A percentile compares a stretch with the other conserved stretches of the same genome.
These are phyloP conservation scores for Canavalia gladiata DNA, from an alignment of 306 rosid species.

Conservation along the genomic window DNA sequence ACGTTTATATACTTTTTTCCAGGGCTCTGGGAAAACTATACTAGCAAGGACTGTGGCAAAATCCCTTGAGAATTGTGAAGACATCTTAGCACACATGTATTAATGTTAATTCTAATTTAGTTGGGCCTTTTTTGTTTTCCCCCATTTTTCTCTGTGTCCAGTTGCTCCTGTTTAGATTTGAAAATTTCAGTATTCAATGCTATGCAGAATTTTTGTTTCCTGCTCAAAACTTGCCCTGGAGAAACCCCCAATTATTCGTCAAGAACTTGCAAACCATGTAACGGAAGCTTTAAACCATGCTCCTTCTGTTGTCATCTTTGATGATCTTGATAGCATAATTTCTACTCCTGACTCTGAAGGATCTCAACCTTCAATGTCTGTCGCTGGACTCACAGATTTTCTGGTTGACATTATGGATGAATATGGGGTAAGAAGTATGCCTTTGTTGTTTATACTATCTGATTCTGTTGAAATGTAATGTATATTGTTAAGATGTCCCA, in stretches of 20 bases:
- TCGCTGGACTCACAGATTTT: slow-evolving; percentile 75
- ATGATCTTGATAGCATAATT: slow-evolving; percentile 88
- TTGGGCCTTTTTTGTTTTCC: slow-evolving; percentile 29
- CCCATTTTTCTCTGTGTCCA: slow-evolving; percentile 17
- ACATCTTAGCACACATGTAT: slow-evolving; percentile 82
- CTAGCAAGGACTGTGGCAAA: slow-evolving; percentile 83
- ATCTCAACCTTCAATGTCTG: slow-evolving; percentile 68
- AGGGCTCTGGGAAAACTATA: slow-evolving; percentile 97
- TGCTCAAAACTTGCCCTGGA: slow-evolving; percentile 87
- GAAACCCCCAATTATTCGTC: slow-evolving; percentile 71
- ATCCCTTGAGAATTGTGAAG: slow-evolving; percentile 68
- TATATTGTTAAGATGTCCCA: not conserved
- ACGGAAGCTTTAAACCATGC: slow-evolving; percentile 91
- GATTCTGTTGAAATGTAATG: slow-evolving; percentile 35
- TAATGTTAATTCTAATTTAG: slow-evolving; percentile 46
- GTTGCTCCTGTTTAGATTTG: slow-evolving; percentile 34
- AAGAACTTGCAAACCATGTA: slow-evolving; percentile 71
- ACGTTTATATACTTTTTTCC: slow-evolving; percentile 26
- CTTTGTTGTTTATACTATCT: not conserved
- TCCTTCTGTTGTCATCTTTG: slow-evolving; percentile 88
- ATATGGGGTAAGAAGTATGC: slow-evolving; percentile 70
- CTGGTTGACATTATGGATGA: slow-evolving; percentile 86
- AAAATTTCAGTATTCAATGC: slow-evolving; percentile 45
- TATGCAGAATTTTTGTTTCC: slow-evolving; percentile 77
- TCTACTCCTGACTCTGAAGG: slow-evolving; percentile 78